Percentiles rank a stretch among this genome's conserved stretches.
Evolutionary conservation across 495 filamentous ascomycete genomes (phyloP).

Genomic region (Penicillium samsonianum): DNA sequence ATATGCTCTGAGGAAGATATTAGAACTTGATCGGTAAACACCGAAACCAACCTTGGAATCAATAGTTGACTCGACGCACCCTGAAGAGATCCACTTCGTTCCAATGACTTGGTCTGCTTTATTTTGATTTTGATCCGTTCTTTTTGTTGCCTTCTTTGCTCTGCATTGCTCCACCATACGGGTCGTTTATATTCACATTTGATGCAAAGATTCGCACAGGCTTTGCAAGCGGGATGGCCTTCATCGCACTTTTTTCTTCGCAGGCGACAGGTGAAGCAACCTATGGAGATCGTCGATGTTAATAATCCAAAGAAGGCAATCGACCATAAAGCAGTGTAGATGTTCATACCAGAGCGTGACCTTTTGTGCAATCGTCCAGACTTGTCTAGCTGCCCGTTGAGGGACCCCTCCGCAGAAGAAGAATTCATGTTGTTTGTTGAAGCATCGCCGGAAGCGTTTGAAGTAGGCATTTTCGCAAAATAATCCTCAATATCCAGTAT

Average conservation of each 20-base stretch:
- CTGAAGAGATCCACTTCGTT: constrained; percentile 64
- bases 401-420: neutral
- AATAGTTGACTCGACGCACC: constrained; percentile 21
- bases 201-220: constrained; percentile 85
- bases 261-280: constrained; percentile 95
- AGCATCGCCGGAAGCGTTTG: neutral
- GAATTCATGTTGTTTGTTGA: neutral
- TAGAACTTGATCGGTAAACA: neutral
- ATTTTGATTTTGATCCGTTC: constrained; percentile 96
- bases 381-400: neutral
- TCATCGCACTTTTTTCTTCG: constrained; percentile 98
- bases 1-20: neutral
- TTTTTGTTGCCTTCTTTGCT: constrained; percentile 82
- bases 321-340: neutral
- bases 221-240: constrained; percentile 77
- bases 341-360: constrained; percentile 2
- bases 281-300: constrained; percentile 46
- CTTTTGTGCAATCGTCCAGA: constrained; percentile 5
- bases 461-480: constrained; percentile 13
- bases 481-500: constrained; percentile 1
- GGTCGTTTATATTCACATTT: constrained; percentile 95
- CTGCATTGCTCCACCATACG: constrained; percentile 94
- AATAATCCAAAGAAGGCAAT: neutral
- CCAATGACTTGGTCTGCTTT: constrained; percentile 90
- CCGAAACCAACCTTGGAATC: too few relatives aligned